Base-by-base conservation (phyloP, 371 early-diverging fungal genomes). In the Enteropsectra breve region DNA sequence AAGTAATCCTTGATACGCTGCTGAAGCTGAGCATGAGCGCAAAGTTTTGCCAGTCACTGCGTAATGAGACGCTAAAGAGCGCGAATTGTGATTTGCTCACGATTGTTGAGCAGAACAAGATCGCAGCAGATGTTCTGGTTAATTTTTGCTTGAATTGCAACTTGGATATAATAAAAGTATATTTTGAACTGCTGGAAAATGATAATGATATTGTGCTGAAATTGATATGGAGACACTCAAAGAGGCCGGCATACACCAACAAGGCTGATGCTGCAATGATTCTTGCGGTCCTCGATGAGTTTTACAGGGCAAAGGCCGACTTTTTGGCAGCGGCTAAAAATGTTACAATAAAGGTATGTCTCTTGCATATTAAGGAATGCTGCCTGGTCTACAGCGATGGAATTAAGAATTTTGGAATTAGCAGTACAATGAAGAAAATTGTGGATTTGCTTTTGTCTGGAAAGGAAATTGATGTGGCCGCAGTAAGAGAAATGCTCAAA, bases 191-290 rank as follows among this genome's bases (percentile, higher is more conserved):
- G 26, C 6, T 70, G 6, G 46, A 54, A 3, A 63, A 72, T n/a
- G 53, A 47, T 6, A 21, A 57, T 30, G 73, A 76, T 32, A 70
- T 78, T 3, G 46, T 70, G 11, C 58, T 76, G 1, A 78, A 76
- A 47, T 64, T 78, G 43, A 63, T 78, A 1, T 78, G 79, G 79
- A 68, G 71, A 49, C 76, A 78, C 49, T 74, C 75, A n/a, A 78
- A 78, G 53, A 5, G 56, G 8, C 15, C 72, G 13, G 32, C 63
- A 15, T 55, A 32, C 5, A 34, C 33, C 18, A 21, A 6, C 45
- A 36, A 43, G 13, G 53, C 60, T 13, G 68, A 57, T 47, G 70
- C 29, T 50, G 58, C 48, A 13, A 50, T 65, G 18, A 58, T 73
- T 4, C 8, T 28, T 11, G 38, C 37, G 4, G 63, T 74, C 33